A percentile compares a stretch with the other conserved stretches of the same genome.
Evolutionary conservation across 2,329 filamentous ascomycete genomes (phyloP).

Genomic region (Exophiala mesophila): DNA sequence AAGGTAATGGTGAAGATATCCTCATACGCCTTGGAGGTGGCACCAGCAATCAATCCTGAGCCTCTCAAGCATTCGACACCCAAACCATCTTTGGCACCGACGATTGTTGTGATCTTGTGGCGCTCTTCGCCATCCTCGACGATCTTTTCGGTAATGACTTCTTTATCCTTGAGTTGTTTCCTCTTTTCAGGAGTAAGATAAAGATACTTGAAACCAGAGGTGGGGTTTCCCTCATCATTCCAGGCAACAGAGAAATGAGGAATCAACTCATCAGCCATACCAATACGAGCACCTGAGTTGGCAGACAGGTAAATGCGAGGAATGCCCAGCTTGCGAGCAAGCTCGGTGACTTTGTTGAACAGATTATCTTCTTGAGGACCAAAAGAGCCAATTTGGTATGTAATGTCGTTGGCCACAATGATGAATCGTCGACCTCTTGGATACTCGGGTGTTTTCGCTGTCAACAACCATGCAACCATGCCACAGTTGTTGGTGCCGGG

Average conservation of each 20-base stretch:
- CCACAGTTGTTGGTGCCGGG: conserved; percentile 92
- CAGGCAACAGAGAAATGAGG: conserved; percentile 96
- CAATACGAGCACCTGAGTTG: conserved; percentile 96
- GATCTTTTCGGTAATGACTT: conserved; percentile 83
- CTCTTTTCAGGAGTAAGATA: conserved; percentile 85
- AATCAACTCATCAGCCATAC: conserved; percentile 93
- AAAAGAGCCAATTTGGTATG: conserved; percentile 97
- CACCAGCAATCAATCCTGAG: conserved; percentile 96
- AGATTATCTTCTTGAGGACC: conserved; percentile 94
- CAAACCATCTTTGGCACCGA: conserved; percentile 90
- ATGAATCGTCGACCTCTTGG: conserved; percentile 87
- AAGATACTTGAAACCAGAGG: conserved; percentile 92
- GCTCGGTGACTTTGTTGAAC: conserved; percentile 98
- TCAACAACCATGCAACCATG: conserved; percentile 98
- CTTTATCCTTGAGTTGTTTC: conserved; percentile 75
- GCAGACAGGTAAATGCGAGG: conserved; percentile 96
- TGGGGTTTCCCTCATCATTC: conserved; percentile 77
- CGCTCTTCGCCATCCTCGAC: conserved; percentile 82
- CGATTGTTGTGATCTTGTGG: conserved; percentile 87
- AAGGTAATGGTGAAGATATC: conserved; percentile 98
- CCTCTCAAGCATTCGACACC: conserved; percentile 97
- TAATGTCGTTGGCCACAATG: conserved; percentile 98
- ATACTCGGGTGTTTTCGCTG: conserved; percentile 91
- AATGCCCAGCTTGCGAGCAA: conserved; percentile 89
- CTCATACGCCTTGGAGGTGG: conserved; percentile 93